Evolutionary conservation across 176 grass and related monocot genomes (phyloP).

Genomic region (Paspalum notatum): DNA sequence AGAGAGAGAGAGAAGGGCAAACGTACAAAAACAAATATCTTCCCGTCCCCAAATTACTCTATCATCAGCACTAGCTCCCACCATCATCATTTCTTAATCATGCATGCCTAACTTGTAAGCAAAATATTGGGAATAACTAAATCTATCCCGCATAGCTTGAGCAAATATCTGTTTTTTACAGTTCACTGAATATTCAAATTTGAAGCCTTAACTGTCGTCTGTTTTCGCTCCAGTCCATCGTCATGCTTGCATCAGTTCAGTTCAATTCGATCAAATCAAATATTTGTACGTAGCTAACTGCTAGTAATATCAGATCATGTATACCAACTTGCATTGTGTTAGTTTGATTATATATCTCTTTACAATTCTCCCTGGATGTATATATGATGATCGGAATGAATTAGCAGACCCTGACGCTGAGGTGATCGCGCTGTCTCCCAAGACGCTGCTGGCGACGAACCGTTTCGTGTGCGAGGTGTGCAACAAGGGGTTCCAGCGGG

Average conservation of each 20-base stretch:
- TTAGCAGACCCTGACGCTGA: conserved; percentile 96
- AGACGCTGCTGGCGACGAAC: conserved; percentile 92
- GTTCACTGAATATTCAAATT: not conserved
- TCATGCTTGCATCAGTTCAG: not conserved
- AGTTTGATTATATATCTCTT: too few relatives aligned
- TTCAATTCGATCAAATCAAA: not conserved
- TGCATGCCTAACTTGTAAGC: conserved; percentile 36
- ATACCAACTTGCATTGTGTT: too few relatives aligned
- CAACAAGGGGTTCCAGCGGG: conserved; percentile 96
- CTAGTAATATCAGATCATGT: too few relatives aligned
- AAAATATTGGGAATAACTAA: conserved; percentile 25
- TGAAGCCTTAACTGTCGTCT: too few relatives aligned
- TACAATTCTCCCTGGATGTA: too few relatives aligned
- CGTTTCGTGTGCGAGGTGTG: conserved; percentile 98
- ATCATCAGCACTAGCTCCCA: conserved; percentile 48
- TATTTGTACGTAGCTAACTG: too few relatives aligned
- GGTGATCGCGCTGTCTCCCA: conserved; percentile 97
- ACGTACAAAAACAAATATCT: conserved; percentile 36
- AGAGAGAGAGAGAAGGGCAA: conserved; percentile 13
- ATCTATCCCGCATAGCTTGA: conserved; percentile 18
- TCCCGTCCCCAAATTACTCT: conserved; percentile 31
- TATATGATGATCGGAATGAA: too few relatives aligned
- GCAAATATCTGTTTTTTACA: not conserved
- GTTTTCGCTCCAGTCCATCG: not conserved
- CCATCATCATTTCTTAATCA: conserved; percentile 41